A percentile compares a stretch with the other conserved stretches of the same genome.
Conservation (phyloP, 2,329 filamentous ascomycete species). For the Aureobasidium sp. region DNA sequence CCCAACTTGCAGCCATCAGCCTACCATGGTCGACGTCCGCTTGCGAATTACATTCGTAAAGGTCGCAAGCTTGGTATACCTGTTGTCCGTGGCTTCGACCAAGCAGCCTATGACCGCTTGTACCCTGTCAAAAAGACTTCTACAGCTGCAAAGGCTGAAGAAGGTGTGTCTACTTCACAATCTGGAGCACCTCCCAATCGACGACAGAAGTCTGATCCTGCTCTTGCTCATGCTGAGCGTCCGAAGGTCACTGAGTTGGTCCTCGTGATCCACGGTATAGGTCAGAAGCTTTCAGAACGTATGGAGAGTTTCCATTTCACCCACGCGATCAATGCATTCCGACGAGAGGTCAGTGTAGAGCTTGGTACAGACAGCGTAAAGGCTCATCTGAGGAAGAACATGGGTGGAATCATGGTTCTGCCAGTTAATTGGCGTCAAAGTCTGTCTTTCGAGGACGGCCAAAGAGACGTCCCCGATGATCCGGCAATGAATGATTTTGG, state of each 20-base stretch:
- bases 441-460: conserved; percentile 76
- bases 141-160: conserved; percentile 32
- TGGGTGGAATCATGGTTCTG: conserved; percentile 86
- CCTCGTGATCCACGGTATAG: conserved; percentile 89
- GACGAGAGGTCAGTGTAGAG: conserved; percentile 78
- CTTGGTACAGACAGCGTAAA: conserved; percentile 66
- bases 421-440: conserved; percentile 87
- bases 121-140: conserved; percentile 46
- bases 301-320: conserved; percentile 98
- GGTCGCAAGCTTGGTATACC: conserved; percentile 74
- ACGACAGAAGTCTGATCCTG: conserved; percentile 40
- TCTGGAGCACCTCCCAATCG: conserved; percentile 32
- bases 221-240: conserved; percentile 55
- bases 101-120: conserved; percentile 63
- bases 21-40: conserved; percentile 72
- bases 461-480: conserved; percentile 47
- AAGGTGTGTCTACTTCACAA: conserved; percentile 36
- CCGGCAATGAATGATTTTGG: conserved; percentile 53
- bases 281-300: conserved; percentile 88
- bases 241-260: conserved; percentile 78
- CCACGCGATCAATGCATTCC: conserved; percentile 85
- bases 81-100: conserved; percentile 83
- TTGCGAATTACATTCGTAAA: conserved; percentile 72
- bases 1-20: conserved; percentile 76
- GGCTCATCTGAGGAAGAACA: conserved; percentile 60